Base-by-base conservation (phyloP, 2,329 filamentous ascomycete genomes). In the Aureobasidium sp. region DNA sequence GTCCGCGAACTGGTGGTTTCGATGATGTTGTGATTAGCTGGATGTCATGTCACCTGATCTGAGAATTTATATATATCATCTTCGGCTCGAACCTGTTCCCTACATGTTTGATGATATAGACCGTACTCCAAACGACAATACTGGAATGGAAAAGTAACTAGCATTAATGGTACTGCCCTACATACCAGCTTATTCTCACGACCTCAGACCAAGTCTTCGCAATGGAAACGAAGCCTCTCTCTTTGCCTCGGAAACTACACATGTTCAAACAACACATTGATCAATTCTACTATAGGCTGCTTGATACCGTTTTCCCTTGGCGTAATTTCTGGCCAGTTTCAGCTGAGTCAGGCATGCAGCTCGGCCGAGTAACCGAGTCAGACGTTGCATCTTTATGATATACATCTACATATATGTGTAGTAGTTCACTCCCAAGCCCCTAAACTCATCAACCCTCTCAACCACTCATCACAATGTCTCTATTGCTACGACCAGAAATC, bases 1-100 rank as follows among this genome's bases (percentile, higher is more conserved):
- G 63, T 84, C 82, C 78, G 84, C 83, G 60, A 93, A 94, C 68
- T 92, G 88, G 88, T 92, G 88, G 88, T 91, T 90, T 64, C 80
- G 87, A 63, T 89, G 72, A 27, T 19, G 2, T 13, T 2, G 27
- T 29, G 27, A 31, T 19, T 29, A 25, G 43, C 15, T 5, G 15
- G 1, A n/a, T 4, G 3, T 10, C 17, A 11, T 13, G n/a, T 31
- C 25, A 47, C 11, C 27, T 17, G 27, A 31, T 29, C 25, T 1
- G 9, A 17, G 3, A 2, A 29, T 19, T 1, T 1, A 1, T 19
- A 23, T 9, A 10, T n/a, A 10, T 13, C 9, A 5, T 10, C 5
- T n/a, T 11, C 9, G 5, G 15, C 3, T 25, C 4, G 17, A 19
- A 8, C 17, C 4, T 38, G 35, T 38, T 19, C 8, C 13, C 13